phyloP scores from a whole-genome alignment of 129 eudicot genomes.

The Solidago caesia region DNA sequence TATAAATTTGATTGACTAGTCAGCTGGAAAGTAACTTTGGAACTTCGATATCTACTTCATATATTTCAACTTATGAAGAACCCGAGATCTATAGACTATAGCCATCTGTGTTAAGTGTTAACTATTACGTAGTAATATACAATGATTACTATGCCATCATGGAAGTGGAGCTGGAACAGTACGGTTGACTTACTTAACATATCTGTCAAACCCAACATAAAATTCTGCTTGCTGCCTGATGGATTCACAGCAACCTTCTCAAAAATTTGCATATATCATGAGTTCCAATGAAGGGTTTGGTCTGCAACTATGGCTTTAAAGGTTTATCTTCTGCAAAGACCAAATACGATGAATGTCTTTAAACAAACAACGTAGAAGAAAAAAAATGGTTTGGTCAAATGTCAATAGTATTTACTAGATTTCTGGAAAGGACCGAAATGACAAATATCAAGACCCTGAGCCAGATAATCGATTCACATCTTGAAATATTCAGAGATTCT shows the following conservation, averaged over 20 bases:
- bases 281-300: neutral
- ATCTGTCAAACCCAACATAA: neutral
- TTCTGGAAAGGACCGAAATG: slow-evolving; percentile 70
- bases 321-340: slow-evolving; percentile 29
- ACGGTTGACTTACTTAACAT: slow-evolving; percentile 3
- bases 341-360: slow-evolving; percentile 3
- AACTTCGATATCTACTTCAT: neutral
- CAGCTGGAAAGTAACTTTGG: slow-evolving; percentile 52
- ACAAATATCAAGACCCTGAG: slow-evolving; percentile 51
- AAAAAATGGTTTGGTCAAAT: neutral
- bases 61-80: neutral
- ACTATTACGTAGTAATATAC: neutral
- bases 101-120: neutral
- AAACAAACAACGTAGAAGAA: neutral
- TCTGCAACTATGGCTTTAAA: slow-evolving; percentile 8
- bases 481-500: slow-evolving; percentile 62
- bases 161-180: slow-evolving; percentile 12
- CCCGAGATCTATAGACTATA: neutral
- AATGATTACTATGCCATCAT: slow-evolving; percentile 18
- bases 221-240: neutral
- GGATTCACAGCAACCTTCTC: neutral
- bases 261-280: neutral
- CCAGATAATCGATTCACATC: slow-evolving; percentile 61
- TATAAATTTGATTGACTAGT: slow-evolving; percentile 49
- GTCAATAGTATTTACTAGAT: slow-evolving; percentile 60